A percentile compares a stretch with the other conserved stretches of the same genome.
These are phyloP conservation scores for Ophiostoma piceae DNA, from an alignment of 2,329 filamentous ascomycete genomes.

Conservation along the genomic window DNA sequence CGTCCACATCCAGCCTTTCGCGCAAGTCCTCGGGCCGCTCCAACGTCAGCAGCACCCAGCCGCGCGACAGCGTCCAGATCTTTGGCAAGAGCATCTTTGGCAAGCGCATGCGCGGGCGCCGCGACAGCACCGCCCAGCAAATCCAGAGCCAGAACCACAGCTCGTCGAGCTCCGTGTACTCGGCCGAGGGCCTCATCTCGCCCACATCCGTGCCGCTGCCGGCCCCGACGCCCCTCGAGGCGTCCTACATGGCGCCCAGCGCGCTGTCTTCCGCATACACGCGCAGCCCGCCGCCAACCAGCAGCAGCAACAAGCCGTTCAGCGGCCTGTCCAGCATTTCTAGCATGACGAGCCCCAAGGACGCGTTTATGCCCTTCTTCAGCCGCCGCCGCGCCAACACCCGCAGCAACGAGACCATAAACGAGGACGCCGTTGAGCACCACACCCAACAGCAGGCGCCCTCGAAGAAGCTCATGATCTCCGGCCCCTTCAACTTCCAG, in stretches of 20 bases:
- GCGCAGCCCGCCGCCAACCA: slow-evolving; percentile 6
- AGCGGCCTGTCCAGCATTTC: slow-evolving; percentile 20
- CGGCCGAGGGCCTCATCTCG: slow-evolving; percentile 35
- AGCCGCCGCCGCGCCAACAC: slow-evolving; percentile 43
- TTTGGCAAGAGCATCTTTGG: slow-evolving; percentile 57
- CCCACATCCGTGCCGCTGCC: slow-evolving; percentile 28
- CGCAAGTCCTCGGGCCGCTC: slow-evolving; percentile 55
- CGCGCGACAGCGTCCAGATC: slow-evolving; percentile 53
- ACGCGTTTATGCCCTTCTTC: slow-evolving; percentile 45
- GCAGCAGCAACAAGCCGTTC: slow-evolving; percentile 37
- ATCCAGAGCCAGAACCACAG: slow-evolving; percentile 31
- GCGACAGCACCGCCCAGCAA: slow-evolving; percentile 40
- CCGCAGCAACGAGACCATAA: slow-evolving; percentile 32
- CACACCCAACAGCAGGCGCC: not conserved
- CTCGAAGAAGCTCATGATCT: slow-evolving; percentile 45
- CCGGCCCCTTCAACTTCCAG: slow-evolving; percentile 61
- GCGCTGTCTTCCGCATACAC: not conserved
- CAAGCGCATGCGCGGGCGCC: slow-evolving; percentile 48
- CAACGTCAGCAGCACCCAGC: slow-evolving; percentile 44
- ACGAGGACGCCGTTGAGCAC: not conserved
- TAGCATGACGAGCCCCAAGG: not conserved
- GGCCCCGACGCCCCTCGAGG: slow-evolving; percentile 29
- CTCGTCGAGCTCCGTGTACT: slow-evolving; percentile 47
- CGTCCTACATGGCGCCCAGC: slow-evolving; percentile 30
- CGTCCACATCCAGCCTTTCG: slow-evolving; percentile 37